A percentile compares a stretch with the other conserved stretches of the same genome.
Evolutionary conservation across 495 filamentous ascomycete genomes (phyloP).

Genomic region (Bacidia gigantensis): DNA sequence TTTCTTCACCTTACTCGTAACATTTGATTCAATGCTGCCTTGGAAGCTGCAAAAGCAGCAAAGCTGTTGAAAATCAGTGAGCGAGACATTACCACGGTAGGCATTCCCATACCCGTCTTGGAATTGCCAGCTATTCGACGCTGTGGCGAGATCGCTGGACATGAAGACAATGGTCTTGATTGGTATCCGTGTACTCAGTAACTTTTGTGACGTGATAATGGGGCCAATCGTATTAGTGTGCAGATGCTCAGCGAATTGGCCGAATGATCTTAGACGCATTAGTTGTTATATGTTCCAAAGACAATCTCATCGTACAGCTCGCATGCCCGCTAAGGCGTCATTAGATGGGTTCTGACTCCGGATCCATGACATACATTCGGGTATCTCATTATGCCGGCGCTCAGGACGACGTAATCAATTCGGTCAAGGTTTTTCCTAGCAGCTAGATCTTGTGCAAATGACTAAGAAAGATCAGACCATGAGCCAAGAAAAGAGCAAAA

Average conservation of each 20-base stretch:
- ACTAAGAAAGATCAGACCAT: conserved; percentile 10
- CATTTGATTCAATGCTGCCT: conserved; percentile 44
- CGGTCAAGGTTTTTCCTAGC: conserved; percentile 21
- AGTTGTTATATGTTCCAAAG: conserved; percentile 1
- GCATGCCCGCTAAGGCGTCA: conserved; percentile 31
- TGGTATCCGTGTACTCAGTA: conserved; percentile 30
- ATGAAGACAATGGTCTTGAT: conserved; percentile 37
- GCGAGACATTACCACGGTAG: neutral
- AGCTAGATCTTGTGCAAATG: conserved; percentile 15
- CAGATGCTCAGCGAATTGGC: conserved; percentile 38
- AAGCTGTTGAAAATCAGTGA: conserved; percentile 22
- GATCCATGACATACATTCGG: conserved; percentile 31
- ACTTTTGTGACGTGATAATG: conserved; percentile 39
- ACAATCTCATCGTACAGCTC: conserved; percentile 28
- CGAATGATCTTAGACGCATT: conserved; percentile 29
- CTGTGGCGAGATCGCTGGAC: conserved; percentile 38
- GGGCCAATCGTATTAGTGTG: conserved; percentile 45
- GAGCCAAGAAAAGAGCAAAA: neutral
- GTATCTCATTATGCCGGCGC: conserved; percentile 44
- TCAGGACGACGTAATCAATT: conserved; percentile 40
- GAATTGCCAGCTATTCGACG: conserved; percentile 32
- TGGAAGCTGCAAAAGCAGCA: conserved; percentile 42
- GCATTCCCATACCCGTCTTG: conserved; percentile 34
- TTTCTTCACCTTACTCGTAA: conserved; percentile 23
- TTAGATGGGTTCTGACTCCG: neutral